Evolutionary conservation across 352 stramenopile genomes (phyloP).

Genomic region (Pythium grandisporangium): DNA sequence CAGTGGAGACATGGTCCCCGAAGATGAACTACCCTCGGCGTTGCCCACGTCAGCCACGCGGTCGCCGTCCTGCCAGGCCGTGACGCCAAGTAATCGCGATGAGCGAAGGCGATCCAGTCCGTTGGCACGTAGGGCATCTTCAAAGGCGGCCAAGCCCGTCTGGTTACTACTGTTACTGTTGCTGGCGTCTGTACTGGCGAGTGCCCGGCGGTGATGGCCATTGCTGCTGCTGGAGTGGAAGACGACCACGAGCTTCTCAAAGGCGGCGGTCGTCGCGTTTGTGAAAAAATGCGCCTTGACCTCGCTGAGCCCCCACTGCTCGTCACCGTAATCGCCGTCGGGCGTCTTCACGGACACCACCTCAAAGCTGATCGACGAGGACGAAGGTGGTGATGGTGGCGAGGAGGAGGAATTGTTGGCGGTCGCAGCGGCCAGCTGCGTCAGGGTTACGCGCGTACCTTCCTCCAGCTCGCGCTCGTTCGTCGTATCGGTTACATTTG

Average conservation of each 20-base stretch:
- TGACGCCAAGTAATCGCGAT: constrained; percentile 20
- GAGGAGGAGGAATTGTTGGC: too few species aligned
- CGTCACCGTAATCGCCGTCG: constrained; percentile 20
- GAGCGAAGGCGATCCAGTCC: constrained; percentile 25
- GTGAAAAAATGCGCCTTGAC: constrained; percentile 26
- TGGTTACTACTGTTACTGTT: background rate
- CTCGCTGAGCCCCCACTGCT: constrained; percentile 24
- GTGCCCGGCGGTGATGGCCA: background rate
- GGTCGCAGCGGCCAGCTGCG: too few species aligned
- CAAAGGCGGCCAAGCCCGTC: constrained; percentile 9
- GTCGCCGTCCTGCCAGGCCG: constrained; percentile 24
- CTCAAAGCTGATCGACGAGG: too few species aligned
- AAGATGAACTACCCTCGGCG: constrained; percentile 7
- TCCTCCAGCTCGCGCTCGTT: constrained; percentile 11
- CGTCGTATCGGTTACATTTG: background rate
- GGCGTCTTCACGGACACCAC: constrained; percentile 20
- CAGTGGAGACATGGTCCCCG: constrained; percentile 10
- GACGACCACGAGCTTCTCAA: constrained; percentile 28
- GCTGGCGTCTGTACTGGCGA: too few species aligned
- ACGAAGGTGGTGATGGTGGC: too few species aligned
- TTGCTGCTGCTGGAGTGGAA: constrained; percentile 19
- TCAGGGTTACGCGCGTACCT: too few species aligned
- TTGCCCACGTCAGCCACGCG: constrained; percentile 24
- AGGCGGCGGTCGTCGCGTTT: constrained; percentile 23
- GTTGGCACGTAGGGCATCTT: constrained; percentile 15